These are phyloP conservation scores for Chlorella sp. DNA, from an alignment of 139 green algal species.

Conservation along the genomic window DNA sequence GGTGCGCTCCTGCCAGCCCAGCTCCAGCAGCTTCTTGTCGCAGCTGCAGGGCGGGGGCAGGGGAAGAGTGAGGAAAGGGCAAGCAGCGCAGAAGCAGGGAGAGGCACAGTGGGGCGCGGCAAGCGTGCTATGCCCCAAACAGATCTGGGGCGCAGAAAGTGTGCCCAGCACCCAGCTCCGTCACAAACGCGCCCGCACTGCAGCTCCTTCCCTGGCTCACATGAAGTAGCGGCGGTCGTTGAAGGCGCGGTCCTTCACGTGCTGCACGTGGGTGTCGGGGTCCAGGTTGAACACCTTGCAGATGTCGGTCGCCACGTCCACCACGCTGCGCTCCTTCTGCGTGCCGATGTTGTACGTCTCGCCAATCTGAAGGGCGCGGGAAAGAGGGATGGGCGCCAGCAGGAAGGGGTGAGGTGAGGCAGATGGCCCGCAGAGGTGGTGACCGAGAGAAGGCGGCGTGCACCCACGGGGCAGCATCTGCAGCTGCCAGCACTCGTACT, in stretches of 20 bases:
- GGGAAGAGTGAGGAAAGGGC: no score
- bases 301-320: constrained; percentile 84
- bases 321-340: constrained; percentile 91
- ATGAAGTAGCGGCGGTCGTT: constrained; percentile 76
- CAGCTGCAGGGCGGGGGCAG: constrained; percentile 67
- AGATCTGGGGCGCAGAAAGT: background rate
- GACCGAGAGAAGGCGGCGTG: background rate
- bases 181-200: no score
- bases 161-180: background rate
- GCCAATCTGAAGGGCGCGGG: constrained; percentile 54
- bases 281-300: constrained; percentile 69
- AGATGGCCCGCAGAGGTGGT: background rate
- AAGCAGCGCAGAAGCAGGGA: background rate
- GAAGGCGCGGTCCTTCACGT: constrained; percentile 85
- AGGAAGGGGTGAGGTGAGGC: background rate
- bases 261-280: constrained; percentile 53
- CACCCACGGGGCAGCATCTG: background rate
- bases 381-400: background rate
- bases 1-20: constrained; percentile 92
- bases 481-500: background rate
- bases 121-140: background rate
- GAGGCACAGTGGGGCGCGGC: background rate
- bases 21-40: constrained; percentile 86
- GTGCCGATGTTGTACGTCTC: constrained; percentile 99
- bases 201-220: background rate